Evolutionary conservation across 306 rosid species (phyloP).

Genomic region (Fragaria vesca): DNA sequence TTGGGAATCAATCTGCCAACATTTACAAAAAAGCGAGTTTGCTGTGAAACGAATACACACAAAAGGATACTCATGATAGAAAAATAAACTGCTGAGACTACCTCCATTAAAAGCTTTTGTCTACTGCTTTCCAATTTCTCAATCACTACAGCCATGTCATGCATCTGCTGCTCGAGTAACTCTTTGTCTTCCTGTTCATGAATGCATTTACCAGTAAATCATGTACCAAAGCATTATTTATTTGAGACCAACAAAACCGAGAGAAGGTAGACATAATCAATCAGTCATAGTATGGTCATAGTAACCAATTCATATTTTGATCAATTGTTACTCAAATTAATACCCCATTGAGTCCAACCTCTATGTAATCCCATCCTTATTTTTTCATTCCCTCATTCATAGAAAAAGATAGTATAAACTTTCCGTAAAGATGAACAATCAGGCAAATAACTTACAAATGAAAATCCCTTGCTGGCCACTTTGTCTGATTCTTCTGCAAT

Average conservation of each 20-base stretch:
- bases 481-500: too few species aligned
- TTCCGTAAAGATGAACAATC: too few species aligned
- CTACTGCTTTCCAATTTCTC: conserved; percentile 92
- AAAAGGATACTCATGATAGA: not conserved
- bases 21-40: conserved; percentile 25
- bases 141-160: conserved; percentile 88
- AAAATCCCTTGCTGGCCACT: too few species aligned
- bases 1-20: conserved; percentile 83
- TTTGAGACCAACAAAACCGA: conserved; percentile 10
- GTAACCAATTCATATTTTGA: too few species aligned
- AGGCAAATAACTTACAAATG: too few species aligned
- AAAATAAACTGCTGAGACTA: conserved; percentile 20
- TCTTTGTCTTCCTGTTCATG: conserved; percentile 71
- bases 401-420: too few species aligned
- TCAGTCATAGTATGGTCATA: not conserved
- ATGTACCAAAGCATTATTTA: not conserved
- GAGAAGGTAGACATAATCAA: not conserved
- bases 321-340: too few species aligned
- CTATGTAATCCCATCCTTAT: too few species aligned
- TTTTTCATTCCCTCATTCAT: too few species aligned
- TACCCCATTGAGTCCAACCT: too few species aligned
- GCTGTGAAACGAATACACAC: conserved; percentile 25
- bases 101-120: conserved; percentile 89
- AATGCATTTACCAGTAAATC: conserved; percentile 2
- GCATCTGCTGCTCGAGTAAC: conserved; percentile 83